Base-by-base conservation (phyloP, 495 filamentous ascomycete genomes). In the Pseudoneurospora amorphoporcata region DNA sequence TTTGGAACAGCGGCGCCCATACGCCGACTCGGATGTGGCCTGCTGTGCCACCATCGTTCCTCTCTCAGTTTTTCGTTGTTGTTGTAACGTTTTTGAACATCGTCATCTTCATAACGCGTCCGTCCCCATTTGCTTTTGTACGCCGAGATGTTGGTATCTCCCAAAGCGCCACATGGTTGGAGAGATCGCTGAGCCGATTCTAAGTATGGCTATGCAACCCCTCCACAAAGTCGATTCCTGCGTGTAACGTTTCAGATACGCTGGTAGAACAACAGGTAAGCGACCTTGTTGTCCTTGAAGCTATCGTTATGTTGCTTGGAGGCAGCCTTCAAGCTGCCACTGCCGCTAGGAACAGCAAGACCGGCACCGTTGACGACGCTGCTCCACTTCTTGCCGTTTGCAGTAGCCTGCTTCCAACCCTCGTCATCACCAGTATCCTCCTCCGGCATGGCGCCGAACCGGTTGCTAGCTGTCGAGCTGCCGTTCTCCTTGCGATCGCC, bases 231-330 rank as follows among this genome's bases (percentile, higher is more conserved):
- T 35, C 42, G 12, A 1, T 2, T n/a, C n/a, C n/a, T 65, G 7
- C 53, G 53, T 65, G 5, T 35, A 65, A 3, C 29, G 3, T 16
- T 16, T 80, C 76, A 89, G 78, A 97, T 88, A 74, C 87, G 90
- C 83, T 97, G 90, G 80, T 99, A 99, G 82, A 99, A 96, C 79
- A 99, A 82, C 73, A 99, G 88, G 82, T 99, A 99, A 16, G 95
- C 95, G 70, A 97, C 94, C 84, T 97, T 97, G 84, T 93, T 96
- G 79, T 98, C 96, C 81, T 91, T 93, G 74, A 92, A 85, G 38
- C 87, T 90, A 75, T 90, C 91, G 80, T 90, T 92, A 17, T 89
- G 87, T 76, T 86, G 84, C 76, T 91, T 91, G 12, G 75, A 68
- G 69, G 72, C 69, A 10, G 87, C 85, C 42, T 88, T 88, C 29